A percentile compares a stretch with the other conserved stretches of the same genome.
These are phyloP conservation scores for Cryptococcus deneoformans DNA, from an alignment of 1,284 basidiomycete genomes.

Conservation along the genomic window DNA sequence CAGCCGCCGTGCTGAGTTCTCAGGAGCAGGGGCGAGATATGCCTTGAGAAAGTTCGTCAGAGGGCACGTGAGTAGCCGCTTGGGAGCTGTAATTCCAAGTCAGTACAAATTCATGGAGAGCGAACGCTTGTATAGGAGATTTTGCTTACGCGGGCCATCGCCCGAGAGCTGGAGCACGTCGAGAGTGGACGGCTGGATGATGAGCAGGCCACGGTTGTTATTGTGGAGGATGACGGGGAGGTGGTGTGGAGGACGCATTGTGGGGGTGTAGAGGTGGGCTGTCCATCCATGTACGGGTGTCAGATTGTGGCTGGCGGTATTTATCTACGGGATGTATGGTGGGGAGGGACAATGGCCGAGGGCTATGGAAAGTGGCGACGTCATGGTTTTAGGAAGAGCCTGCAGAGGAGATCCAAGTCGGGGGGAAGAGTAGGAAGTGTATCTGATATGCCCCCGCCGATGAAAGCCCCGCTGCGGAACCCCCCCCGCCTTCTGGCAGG, in stretches of 20 bases:
- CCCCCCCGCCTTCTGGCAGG: constrained; percentile 20
- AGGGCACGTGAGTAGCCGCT: constrained; percentile 34
- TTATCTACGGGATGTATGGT: too few relatives aligned
- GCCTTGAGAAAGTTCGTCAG: constrained; percentile 33
- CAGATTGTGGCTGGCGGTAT: too few relatives aligned
- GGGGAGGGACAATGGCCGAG: too few relatives aligned
- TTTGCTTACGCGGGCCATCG: constrained; percentile 40
- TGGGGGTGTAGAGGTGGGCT: too few relatives aligned
- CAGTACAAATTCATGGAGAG: neutral
- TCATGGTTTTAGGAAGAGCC: neutral
- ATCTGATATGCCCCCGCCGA: neutral
- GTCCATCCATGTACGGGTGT: too few relatives aligned
- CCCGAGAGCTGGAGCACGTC: constrained; percentile 43
- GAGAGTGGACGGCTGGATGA: constrained; percentile 37
- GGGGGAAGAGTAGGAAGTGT: too few relatives aligned
- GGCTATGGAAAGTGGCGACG: constrained; percentile 1
- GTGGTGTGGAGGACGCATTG: too few relatives aligned
- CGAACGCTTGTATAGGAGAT: neutral
- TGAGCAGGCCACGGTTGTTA: constrained; percentile 39
- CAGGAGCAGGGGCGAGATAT: constrained; percentile 14
- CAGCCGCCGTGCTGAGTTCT: constrained; percentile 21
- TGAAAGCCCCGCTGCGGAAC: neutral
- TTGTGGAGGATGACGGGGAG: constrained; percentile 43
- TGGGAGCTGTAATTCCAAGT: constrained; percentile 29
- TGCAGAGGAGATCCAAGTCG: neutral